Evolutionary conservation across 148 eudicot species (phyloP), one percentile per base, ranked within the genome.

Genomic region (Amaranthus cruentus): DNA sequence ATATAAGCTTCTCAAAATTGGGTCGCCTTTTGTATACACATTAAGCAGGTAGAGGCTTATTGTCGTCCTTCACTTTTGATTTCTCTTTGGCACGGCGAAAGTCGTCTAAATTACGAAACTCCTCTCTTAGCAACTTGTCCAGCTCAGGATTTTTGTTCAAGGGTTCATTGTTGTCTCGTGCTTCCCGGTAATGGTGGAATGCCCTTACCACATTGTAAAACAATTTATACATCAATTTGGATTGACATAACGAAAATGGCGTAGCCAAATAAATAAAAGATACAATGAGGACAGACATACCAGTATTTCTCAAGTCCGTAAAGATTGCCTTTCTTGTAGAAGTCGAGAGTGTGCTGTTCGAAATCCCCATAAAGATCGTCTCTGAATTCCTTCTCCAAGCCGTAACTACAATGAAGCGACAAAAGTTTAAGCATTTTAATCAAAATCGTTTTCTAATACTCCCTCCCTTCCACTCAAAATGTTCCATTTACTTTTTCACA

Each of bases 301-400:
- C 98, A 95, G 69, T 95, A 95, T 76, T 95, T 95, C 76, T 95
- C 97, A 63, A 95, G 91, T 83, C 98, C 98, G 78, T 95, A 95
- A 53, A 95, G 88, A 83, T 90, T 88, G 60, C 94, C 97, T 75
- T 82, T 87, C 69, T 75, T 84, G 86, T 90, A 91, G 76, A 78
- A 83, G 70, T 90, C 84, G 12, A 91, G 87, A 48, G 94, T 75
- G 78, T 88, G 85, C 83, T 77, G 85, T 76, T 91, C 93, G 72
- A 95, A 95, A 83, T 95, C 96, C 55, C 82, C 52, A 61, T 91
- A 95, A 6, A 95, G 82, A 67, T 90, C 90, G 62, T 87, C 93
- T 72, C 81, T 87, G 81, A 87, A 90, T 74, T 90, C 91, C 78
- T 87, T 91, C 89, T 95, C 98, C 83, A 95, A 82, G 47, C 98